Percentiles rank a stretch among this genome's conserved stretches.
These are phyloP conservation scores for Aspergillus hancockii DNA, from an alignment of 495 filamentous ascomycete genomes.

Conservation along the genomic window DNA sequence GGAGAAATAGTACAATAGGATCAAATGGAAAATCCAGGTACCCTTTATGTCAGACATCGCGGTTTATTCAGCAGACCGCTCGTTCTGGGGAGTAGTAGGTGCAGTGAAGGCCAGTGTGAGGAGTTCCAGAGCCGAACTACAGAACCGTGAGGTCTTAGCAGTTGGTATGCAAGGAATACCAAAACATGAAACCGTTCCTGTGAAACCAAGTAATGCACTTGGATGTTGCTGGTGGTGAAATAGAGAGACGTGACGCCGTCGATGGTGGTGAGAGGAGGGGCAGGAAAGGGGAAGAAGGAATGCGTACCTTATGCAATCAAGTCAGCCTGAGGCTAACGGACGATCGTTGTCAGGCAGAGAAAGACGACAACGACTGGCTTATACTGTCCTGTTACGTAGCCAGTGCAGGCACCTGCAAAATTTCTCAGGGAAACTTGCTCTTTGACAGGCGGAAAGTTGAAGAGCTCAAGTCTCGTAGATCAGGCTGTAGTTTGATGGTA, in stretches of 20 bases:
- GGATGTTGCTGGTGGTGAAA: not conserved
- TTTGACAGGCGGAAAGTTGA: not conserved
- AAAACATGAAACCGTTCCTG: not conserved
- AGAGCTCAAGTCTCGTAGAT: not conserved
- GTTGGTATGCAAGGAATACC: not conserved
- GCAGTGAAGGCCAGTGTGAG: not conserved
- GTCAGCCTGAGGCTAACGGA: constrained; percentile 25
- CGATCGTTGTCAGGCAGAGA: constrained; percentile 25
- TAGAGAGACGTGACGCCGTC: not conserved
- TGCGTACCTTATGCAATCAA: constrained; percentile 19
- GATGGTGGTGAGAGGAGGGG: not conserved
- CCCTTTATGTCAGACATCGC: constrained; percentile 34
- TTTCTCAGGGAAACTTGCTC: not conserved
- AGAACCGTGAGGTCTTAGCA: not conserved
- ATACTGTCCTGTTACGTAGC: not conserved
- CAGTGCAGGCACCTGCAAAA: not conserved
- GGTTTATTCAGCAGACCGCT: constrained; percentile 7
- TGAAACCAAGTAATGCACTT: not conserved
- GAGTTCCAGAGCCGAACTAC: not conserved
- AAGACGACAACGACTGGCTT: constrained; percentile 7
- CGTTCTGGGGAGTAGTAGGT: not conserved
- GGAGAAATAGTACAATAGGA: not conserved
- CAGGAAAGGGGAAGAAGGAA: not conserved
- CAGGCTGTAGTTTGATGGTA: not conserved
- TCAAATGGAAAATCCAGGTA: constrained; percentile 20